Base-by-base conservation (phyloP, 2,329 filamentous ascomycete species). In the Beauveria australis region DNA sequence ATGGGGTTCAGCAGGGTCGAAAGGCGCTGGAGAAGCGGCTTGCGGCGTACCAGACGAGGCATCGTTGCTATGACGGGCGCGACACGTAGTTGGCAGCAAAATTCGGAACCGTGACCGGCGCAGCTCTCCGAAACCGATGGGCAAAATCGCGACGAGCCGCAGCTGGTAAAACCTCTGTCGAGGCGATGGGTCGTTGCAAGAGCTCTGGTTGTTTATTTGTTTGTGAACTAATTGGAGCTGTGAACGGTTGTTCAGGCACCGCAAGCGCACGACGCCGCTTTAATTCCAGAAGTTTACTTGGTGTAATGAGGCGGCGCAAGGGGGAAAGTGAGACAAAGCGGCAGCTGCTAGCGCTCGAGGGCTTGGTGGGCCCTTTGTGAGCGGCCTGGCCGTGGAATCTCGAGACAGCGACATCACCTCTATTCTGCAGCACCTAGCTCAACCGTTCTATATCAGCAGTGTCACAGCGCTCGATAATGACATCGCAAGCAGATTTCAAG, bases 21-120 rank as follows among this genome's bases (percentile, higher is more conserved):
- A 72, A 97, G 82, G 72, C 93, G 90, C 80, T 97, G 89, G 33
- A 77, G 72, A 66, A 96, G 82, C 72, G 94, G 88, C 71, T 85
- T 85, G 68, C 86, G 87, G 71, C 94, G 91, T 67, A 99, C 86
- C 64, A 96, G 83, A 69, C 88, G 87, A 68, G 92, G 91, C 78
- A 84, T 81, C 63, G 66, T 86, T 64, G 62, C 59, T 33, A 12
- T 49, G 52, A 26, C 30, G 47, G 10, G 37, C 24, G 37, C 30
- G 33, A 26, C 40, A n/a, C 14, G 28, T 19, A 19, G 19, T 7
- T 26, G 19, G 28, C 57, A 40, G 19, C 8, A 26, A 19, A 40
- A 26, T 28, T 33, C 19, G 41, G 28, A 5, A n/a, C 1, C 9
- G 57, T 3, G 12, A 6, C 24, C n/a, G 5, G 28, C 16, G 26